Percentiles rank a stretch among this genome's conserved stretches.
These are phyloP conservation scores for Voacanga thouarsii DNA, from an alignment of 257 asterid species.

Conservation along the genomic window DNA sequence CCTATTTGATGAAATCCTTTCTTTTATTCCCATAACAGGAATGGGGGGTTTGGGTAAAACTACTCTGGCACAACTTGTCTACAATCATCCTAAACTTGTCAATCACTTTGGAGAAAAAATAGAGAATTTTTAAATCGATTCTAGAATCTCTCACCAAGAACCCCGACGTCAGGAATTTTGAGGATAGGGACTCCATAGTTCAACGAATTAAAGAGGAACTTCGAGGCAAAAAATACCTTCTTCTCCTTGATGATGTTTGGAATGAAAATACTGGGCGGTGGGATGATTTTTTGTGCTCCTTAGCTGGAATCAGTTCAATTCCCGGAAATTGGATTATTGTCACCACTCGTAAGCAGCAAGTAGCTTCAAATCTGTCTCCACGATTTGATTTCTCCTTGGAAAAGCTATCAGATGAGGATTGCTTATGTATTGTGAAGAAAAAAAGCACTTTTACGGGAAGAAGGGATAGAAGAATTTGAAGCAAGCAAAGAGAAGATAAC, in stretches of 20 bases:
- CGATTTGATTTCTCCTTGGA: neutral
- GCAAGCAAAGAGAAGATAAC: neutral
- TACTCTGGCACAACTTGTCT: conserved; percentile 20
- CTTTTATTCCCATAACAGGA: conserved; percentile 7
- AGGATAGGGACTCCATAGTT: conserved; percentile 9
- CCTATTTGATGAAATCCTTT: neutral
- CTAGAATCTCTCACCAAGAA: neutral
- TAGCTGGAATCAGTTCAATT: neutral
- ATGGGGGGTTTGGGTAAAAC: conserved; percentile 22
- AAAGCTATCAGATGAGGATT: neutral
- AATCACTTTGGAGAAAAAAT: conserved; percentile 6
- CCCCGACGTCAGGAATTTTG: neutral
- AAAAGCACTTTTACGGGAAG: neutral
- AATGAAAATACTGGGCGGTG: neutral
- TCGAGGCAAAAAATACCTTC: conserved; percentile 6
- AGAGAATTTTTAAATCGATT: conserved; percentile 15
- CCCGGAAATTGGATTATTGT: neutral
- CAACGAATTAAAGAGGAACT: neutral
- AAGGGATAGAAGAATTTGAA: neutral
- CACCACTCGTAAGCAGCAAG: neutral
- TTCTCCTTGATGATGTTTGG: conserved; percentile 40
- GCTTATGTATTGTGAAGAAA: neutral
- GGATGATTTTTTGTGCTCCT: conserved; percentile 10
- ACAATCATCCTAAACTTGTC: neutral
- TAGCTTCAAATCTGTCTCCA: neutral